Evolutionary conservation across 1,284 basidiomycete species (phyloP).

Genomic region (Cerioporus squamosus): DNA sequence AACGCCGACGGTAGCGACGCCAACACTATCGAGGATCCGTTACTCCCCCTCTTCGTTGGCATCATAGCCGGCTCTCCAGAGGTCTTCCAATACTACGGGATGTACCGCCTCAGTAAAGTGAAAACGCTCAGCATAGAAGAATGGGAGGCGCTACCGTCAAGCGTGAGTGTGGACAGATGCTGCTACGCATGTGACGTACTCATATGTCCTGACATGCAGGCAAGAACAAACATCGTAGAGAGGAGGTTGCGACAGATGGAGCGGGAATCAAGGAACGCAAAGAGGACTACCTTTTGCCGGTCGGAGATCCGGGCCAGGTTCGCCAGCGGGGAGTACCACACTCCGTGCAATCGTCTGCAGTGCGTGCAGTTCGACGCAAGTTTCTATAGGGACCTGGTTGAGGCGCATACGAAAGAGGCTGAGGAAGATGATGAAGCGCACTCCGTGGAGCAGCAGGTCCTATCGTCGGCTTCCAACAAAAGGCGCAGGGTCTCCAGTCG

Average conservation of each 20-base stretch:
- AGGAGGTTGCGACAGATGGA: not conserved
- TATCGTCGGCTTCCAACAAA: too few species aligned
- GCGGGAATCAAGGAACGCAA: too few species aligned
- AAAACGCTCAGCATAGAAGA: constrained; percentile 8
- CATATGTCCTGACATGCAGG: not conserved
- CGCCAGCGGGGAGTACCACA: constrained; percentile 40
- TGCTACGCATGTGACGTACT: not conserved
- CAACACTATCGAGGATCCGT: not conserved
- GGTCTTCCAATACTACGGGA: constrained; percentile 10
- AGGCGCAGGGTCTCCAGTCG: too few species aligned
- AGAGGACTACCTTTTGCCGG: too few species aligned
- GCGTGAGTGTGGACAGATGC: constrained; percentile 9
- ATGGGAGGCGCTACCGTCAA: constrained; percentile 14
- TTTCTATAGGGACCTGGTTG: constrained; percentile 44
- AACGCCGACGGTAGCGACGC: not conserved
- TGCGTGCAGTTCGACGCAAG: constrained; percentile 47
- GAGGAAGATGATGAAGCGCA: too few species aligned
- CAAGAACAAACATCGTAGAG: not conserved
- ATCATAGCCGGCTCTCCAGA: not conserved
- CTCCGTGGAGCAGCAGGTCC: too few species aligned
- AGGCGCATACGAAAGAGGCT: constrained; percentile 9
- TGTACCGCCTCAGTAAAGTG: constrained; percentile 7
- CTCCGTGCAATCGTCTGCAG: constrained; percentile 49
- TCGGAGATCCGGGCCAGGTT: constrained; percentile 40
- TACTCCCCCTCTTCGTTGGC: constrained; percentile 12